These are phyloP conservation scores for Conticribra weissflogii DNA, from an alignment of 108 stramenopile species.

Conservation along the genomic window DNA sequence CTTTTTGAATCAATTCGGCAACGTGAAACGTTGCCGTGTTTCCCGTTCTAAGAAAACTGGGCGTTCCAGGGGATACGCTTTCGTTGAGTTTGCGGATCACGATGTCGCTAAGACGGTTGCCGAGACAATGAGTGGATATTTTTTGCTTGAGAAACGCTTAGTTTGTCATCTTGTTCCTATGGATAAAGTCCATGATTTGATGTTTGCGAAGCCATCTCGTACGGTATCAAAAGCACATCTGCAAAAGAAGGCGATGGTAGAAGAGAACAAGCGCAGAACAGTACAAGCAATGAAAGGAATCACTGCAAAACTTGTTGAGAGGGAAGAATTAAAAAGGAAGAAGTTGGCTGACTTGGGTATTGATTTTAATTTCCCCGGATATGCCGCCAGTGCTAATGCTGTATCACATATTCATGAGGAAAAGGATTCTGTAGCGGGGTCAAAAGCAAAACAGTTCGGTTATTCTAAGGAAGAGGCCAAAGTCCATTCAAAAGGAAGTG, in stretches of 20 bases:
- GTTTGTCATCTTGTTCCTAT: constrained; percentile 88
- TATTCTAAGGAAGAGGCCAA: background rate
- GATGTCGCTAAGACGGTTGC: constrained; percentile 93
- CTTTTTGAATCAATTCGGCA: constrained; percentile 96
- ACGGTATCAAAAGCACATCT: constrained; percentile 47
- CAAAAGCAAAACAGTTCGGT: constrained; percentile 6
- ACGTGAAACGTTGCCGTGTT: constrained; percentile 76
- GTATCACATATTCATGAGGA: constrained; percentile 19
- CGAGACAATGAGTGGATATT: constrained; percentile 95
- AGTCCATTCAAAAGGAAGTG: constrained; percentile 2
- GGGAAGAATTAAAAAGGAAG: constrained; percentile 76
- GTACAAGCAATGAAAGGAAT: constrained; percentile 69
- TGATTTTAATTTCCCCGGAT: constrained; percentile 90
- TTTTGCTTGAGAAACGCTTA: constrained; percentile 87
- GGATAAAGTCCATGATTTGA: constrained; percentile 57
- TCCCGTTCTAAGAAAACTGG: constrained; percentile 89
- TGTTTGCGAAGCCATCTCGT: constrained; percentile 49
- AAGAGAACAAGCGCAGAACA: constrained; percentile 51
- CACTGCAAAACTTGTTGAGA: constrained; percentile 60
- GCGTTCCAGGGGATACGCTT: constrained; percentile 91
- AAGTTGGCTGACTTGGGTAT: constrained; percentile 77
- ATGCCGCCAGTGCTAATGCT: constrained; percentile 49
- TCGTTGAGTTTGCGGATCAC: constrained; percentile 85
- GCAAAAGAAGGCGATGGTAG: constrained; percentile 43
- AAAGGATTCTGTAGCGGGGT: constrained; percentile 14